phyloP scores from a whole-genome alignment of 2,329 filamentous ascomycete genomes.

The Cercospora sesami region DNA sequence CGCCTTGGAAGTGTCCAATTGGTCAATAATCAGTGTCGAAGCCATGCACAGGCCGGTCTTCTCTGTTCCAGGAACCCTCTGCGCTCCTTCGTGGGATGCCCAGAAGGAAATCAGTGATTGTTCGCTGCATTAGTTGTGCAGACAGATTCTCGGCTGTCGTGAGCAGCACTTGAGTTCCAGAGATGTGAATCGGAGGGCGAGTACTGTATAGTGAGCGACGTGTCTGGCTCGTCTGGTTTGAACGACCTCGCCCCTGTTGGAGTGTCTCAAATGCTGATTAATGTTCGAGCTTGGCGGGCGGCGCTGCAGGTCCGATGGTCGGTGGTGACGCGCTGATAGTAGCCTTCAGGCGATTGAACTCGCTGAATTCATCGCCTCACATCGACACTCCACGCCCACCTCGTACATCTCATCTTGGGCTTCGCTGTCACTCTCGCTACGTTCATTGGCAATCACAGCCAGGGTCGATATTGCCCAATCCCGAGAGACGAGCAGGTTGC shows the following conservation, averaged over 20 bases:
- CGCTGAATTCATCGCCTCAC: background rate
- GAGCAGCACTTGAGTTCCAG: too few species aligned
- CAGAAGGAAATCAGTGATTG: too few species aligned
- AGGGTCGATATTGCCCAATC: background rate
- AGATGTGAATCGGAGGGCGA: background rate
- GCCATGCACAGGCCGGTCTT: too few species aligned
- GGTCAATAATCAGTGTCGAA: too few species aligned
- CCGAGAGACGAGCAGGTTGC: background rate
- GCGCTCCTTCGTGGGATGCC: too few species aligned
- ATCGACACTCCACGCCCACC: background rate
- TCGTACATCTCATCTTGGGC: background rate
- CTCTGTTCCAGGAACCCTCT: too few species aligned
- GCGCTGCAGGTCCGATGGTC: conserved; percentile 1
- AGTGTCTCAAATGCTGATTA: background rate
- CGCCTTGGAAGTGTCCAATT: background rate
- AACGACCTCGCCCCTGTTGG: background rate
- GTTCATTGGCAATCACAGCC: background rate
- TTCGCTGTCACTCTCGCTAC: background rate
- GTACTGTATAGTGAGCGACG: background rate
- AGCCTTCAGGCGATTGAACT: background rate
- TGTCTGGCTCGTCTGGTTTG: background rate
- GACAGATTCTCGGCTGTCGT: too few species aligned
- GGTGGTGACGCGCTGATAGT: conserved; percentile 1
- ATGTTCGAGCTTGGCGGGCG: background rate
- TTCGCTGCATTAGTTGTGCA: too few species aligned